Evolutionary conservation across 805 yeast genomes (phyloP).

Genomic region (Yarrowia osloensis): DNA sequence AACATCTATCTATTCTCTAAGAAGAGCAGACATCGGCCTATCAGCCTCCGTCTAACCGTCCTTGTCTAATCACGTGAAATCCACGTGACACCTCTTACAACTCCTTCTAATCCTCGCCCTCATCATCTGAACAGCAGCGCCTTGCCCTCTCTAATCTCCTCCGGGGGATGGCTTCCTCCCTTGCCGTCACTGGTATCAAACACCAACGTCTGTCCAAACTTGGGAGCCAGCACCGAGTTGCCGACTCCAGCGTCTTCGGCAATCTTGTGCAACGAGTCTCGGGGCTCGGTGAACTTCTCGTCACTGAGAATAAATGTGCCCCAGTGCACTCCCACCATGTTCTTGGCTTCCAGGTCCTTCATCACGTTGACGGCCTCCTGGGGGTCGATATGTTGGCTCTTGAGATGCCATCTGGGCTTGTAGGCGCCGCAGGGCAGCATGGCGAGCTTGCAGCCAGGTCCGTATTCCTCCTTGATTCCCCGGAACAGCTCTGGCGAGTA

Average conservation of each 20-base stretch:
- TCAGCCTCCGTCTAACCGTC: too few relatives aligned
- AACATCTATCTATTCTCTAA: conserved; percentile 8
- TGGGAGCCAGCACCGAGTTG: conserved; percentile 60
- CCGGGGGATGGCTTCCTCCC: conserved; percentile 30
- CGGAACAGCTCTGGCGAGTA: conserved; percentile 72
- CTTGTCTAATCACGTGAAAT: too few relatives aligned
- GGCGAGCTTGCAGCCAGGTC: conserved; percentile 60
- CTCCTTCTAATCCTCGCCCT: background rate
- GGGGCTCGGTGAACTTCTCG: conserved; percentile 86
- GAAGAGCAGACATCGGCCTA: too few relatives aligned
- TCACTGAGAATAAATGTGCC: conserved; percentile 90
- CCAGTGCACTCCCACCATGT: conserved; percentile 90
- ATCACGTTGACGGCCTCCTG: conserved; percentile 70
- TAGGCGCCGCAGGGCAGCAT: conserved; percentile 93
- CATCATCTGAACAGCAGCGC: conserved; percentile 40
- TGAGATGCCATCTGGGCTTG: conserved; percentile 92
- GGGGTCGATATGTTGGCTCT: conserved; percentile 85
- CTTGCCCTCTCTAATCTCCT: conserved; percentile 41
- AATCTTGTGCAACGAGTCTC: conserved; percentile 54
- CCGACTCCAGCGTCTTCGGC: conserved; percentile 48
- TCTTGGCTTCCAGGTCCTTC: conserved; percentile 59
- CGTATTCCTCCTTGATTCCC: conserved; percentile 63
- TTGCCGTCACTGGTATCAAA: conserved; percentile 44
- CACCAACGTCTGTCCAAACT: conserved; percentile 70
- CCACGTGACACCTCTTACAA: background rate